A percentile compares a stretch with the other conserved stretches of the same genome.
These are phyloP conservation scores for Neocatenulostroma microsporum DNA, from an alignment of 2,329 filamentous ascomycete genomes.

Conservation along the genomic window DNA sequence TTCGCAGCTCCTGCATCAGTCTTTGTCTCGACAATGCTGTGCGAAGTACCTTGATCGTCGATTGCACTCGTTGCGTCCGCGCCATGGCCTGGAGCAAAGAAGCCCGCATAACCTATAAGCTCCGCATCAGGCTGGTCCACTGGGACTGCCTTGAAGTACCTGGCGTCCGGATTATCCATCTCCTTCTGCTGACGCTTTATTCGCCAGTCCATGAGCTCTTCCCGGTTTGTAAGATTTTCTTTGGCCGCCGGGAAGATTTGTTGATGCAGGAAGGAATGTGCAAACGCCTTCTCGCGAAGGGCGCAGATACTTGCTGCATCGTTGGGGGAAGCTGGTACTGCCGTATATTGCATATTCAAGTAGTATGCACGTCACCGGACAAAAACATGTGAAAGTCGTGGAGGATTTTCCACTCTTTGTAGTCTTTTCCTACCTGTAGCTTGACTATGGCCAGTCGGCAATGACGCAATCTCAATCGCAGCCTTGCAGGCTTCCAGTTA, in stretches of 20 bases:
- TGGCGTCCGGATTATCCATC: background rate
- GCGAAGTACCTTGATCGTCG: too few relatives aligned
- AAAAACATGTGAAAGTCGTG: too few relatives aligned
- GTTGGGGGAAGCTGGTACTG: background rate
- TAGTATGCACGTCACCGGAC: too few relatives aligned
- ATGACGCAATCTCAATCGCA: too few relatives aligned
- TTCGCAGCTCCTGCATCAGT: too few relatives aligned
- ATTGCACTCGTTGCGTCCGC: too few relatives aligned
- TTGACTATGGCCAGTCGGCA: too few relatives aligned
- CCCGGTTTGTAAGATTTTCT: slow-evolving; percentile 3
- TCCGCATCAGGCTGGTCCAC: background rate
- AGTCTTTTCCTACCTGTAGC: too few relatives aligned
- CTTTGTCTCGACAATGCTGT: too few relatives aligned
- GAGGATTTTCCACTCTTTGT: too few relatives aligned
- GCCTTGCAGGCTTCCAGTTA: too few relatives aligned
- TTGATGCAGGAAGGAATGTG: background rate
- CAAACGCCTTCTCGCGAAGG: slow-evolving; percentile 2
- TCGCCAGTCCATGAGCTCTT: slow-evolving; percentile 2
- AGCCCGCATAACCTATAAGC: slow-evolving; percentile 8
- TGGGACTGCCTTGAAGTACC: slow-evolving; percentile 3
- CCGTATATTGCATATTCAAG: slow-evolving; percentile 2
- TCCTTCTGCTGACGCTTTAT: background rate
- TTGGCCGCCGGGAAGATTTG: background rate
- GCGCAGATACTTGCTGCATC: slow-evolving; percentile 1
- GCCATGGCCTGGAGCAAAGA: slow-evolving; percentile 3